These are phyloP conservation scores for Martiniozyma asiatica DNA, from an alignment of 1,139 yeast genomes.

Conservation along the genomic window DNA sequence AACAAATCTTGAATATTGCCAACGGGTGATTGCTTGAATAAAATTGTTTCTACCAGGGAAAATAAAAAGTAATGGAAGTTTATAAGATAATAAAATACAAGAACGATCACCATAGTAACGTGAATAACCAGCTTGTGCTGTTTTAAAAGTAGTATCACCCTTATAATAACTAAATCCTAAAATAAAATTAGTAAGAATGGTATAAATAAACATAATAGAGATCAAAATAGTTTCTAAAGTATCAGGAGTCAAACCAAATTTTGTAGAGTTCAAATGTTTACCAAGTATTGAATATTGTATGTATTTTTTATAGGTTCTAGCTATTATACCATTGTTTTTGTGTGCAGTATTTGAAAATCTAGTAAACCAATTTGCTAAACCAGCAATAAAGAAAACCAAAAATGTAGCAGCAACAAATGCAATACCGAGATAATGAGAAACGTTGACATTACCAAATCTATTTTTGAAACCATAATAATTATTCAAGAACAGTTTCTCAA, in stretches of 20 bases:
- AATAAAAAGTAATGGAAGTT: constrained; percentile 42
- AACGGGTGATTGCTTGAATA: constrained; percentile 51
- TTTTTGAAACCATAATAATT: constrained; percentile 25
- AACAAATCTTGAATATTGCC: constrained; percentile 51
- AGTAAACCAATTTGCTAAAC: constrained; percentile 31
- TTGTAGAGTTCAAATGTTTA: constrained; percentile 30
- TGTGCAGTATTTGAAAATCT: constrained; percentile 30
- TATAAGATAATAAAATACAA: constrained; percentile 40
- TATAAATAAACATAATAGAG: constrained; percentile 33
- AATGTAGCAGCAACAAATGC: constrained; percentile 41
- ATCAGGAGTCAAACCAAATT: constrained; percentile 43
- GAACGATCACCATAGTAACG: constrained; percentile 51
- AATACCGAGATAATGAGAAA: constrained; percentile 36
- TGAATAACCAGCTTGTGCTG: constrained; percentile 32
- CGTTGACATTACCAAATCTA: constrained; percentile 28
- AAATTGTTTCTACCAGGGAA: constrained; percentile 64
- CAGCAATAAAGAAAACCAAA: constrained; percentile 29
- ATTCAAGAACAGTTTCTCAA: constrained; percentile 21
- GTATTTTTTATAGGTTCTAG: no score
- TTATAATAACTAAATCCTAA: constrained; percentile 31
- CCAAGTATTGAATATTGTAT: constrained; percentile 43
- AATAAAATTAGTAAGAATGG: constrained; percentile 19
- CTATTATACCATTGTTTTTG: constrained; percentile 29
- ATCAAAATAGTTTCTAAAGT: constrained; percentile 47
- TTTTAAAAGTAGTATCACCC: constrained; percentile 28